Percentiles rank a stretch among this genome's conserved stretches.
phyloP scores from a whole-genome alignment of 108 stramenopile species.

The Poteriospumella lacustris region DNA sequence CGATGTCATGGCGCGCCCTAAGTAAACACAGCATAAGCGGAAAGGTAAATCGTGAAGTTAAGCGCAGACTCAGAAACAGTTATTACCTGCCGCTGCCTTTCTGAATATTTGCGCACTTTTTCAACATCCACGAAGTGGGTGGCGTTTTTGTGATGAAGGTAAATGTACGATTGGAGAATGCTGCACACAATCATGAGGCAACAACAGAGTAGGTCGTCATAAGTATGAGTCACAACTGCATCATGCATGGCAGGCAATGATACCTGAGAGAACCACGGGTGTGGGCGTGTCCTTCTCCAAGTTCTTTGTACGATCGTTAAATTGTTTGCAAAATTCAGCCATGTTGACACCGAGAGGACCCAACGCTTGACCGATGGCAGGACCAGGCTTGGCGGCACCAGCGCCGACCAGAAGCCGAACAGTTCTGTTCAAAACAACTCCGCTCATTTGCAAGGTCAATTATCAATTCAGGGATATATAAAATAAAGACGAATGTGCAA shows the following conservation, averaged over 20 bases:
- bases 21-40: constrained; percentile 66
- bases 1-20: constrained; percentile 43
- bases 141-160: constrained; percentile 71
- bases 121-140: constrained; percentile 71
- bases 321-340: constrained; percentile 57
- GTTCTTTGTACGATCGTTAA: constrained; percentile 47
- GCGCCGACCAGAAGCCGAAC: constrained; percentile 41
- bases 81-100: constrained; percentile 45
- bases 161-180: too few relatives aligned
- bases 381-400: constrained; percentile 54
- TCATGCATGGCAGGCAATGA: background rate
- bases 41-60: constrained; percentile 64
- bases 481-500: too few relatives aligned
- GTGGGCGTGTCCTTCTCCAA: constrained; percentile 45
- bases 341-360: constrained; percentile 56
- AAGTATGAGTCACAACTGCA: background rate
- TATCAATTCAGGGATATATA: too few relatives aligned
- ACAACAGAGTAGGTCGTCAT: background rate
- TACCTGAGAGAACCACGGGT: constrained; percentile 48
- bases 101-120: constrained; percentile 65
- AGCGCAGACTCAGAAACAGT: background rate
- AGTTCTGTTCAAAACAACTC: constrained; percentile 6
- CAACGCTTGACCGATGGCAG: constrained; percentile 49
- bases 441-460: too few relatives aligned
- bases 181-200: too few relatives aligned